phyloP scores from a whole-genome alignment of 2,329 filamentous ascomycete species.

The Aspergillus clavatus region DNA sequence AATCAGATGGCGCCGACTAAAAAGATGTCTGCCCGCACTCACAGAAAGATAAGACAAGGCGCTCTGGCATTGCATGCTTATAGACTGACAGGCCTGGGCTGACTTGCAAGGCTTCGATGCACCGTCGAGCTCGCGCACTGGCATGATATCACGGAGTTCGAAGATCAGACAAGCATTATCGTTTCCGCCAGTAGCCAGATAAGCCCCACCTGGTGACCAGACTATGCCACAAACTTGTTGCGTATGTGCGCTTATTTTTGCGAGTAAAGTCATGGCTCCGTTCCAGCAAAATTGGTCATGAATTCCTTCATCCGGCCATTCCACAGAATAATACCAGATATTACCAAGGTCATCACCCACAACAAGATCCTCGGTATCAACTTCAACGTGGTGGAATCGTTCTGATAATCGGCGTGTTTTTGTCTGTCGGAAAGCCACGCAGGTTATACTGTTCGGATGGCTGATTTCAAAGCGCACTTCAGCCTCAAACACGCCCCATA shows the following conservation, averaged over 20 bases:
- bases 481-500: slow-evolving; percentile 68
- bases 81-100: slow-evolving; percentile 9
- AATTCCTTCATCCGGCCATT: slow-evolving; percentile 61
- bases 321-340: slow-evolving; percentile 82
- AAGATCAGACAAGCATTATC: slow-evolving; percentile 87
- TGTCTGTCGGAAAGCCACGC: slow-evolving; percentile 73
- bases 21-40: slow-evolving; percentile 16
- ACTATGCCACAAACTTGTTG: slow-evolving; percentile 93
- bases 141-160: slow-evolving; percentile 56
- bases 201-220: slow-evolving; percentile 71
- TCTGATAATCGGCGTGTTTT: slow-evolving; percentile 48
- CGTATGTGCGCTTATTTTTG: slow-evolving; percentile 70
- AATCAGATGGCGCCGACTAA: slow-evolving; percentile 20
- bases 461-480: slow-evolving; percentile 68
- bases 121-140: slow-evolving; percentile 12
- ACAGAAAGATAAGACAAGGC: slow-evolving; percentile 21
- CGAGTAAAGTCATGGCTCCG: slow-evolving; percentile 71
- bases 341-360: slow-evolving; percentile 79
- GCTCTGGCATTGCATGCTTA: slow-evolving; percentile 11
- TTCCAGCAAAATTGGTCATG: slow-evolving; percentile 70
- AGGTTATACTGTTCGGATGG: slow-evolving; percentile 69
- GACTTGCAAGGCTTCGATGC: slow-evolving; percentile 8
- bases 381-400: slow-evolving; percentile 45
- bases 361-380: slow-evolving; percentile 74
- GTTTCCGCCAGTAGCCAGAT: slow-evolving; percentile 85